A percentile compares a stretch with the other conserved stretches of the same genome.
Conservation (phyloP, 805 yeast genomes). For the Pichia ethanolica region DNA sequence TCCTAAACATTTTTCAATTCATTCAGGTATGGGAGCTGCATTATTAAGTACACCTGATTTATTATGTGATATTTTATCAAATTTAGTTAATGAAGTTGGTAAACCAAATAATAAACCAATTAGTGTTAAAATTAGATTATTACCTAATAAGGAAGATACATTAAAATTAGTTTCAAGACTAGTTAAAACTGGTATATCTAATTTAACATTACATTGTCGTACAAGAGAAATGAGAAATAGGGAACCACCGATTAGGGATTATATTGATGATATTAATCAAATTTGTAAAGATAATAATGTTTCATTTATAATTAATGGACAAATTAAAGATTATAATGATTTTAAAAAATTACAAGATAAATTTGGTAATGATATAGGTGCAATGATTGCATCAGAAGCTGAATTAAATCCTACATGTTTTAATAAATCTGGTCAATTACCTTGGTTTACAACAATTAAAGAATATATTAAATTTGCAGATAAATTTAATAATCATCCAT, state of each 20-base stretch:
- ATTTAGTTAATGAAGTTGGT: conserved; percentile 76
- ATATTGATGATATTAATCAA: conserved; percentile 51
- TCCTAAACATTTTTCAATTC: conserved; percentile 92
- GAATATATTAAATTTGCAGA: conserved; percentile 52
- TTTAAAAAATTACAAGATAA: conserved; percentile 40
- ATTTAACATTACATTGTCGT: conserved; percentile 88
- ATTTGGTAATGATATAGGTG: conserved; percentile 65
- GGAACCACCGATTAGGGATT: conserved; percentile 70
- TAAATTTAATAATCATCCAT: conserved; percentile 50
- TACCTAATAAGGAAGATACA: conserved; percentile 58
- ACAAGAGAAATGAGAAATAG: conserved; percentile 84
- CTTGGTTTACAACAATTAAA: conserved; percentile 48
- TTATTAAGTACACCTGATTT: conserved; percentile 73
- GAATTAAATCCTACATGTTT: conserved; percentile 84
- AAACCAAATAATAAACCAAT: conserved; percentile 69
- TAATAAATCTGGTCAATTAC: conserved; percentile 31
- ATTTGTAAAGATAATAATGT: conserved; percentile 58
- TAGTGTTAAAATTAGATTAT: conserved; percentile 80
- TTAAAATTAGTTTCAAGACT: conserved; percentile 48
- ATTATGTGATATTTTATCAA: conserved; percentile 58
- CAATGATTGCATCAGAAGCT: conserved; percentile 90
- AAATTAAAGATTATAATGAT: conserved; percentile 48
- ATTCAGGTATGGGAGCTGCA: conserved; percentile 98
- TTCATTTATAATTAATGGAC: conserved; percentile 79
- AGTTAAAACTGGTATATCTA: conserved; percentile 72